A percentile compares a stretch with the other conserved stretches of the same genome.
phyloP scores from a whole-genome alignment of 805 yeast species.

The Saturnispora bothae region DNA sequence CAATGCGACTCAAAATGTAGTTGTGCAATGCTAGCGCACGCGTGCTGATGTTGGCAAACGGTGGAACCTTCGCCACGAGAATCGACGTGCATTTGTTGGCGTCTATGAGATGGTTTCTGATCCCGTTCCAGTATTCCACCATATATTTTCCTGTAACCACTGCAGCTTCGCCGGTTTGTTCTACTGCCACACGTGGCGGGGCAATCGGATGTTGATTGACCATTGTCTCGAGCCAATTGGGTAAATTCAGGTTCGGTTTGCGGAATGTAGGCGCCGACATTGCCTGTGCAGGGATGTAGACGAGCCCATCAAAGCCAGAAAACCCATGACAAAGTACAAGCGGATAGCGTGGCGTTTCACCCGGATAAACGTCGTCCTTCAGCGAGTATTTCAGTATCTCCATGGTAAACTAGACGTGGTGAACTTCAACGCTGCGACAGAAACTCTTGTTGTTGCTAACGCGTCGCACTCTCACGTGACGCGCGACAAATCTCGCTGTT shows the following conservation, averaged over 20 bases:
- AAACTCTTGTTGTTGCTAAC: too few species aligned
- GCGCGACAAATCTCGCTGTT: too few species aligned
- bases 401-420: too few species aligned
- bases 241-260: neutral
- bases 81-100: slow-evolving; percentile 60
- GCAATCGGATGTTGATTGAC: neutral
- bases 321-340: slow-evolving; percentile 17
- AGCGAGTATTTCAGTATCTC: neutral
- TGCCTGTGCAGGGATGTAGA: slow-evolving; percentile 9
- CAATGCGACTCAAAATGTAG: slow-evolving; percentile 31
- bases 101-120: slow-evolving; percentile 45
- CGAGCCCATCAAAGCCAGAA: slow-evolving; percentile 15
- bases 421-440: too few species aligned
- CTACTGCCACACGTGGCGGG: neutral
- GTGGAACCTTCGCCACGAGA: slow-evolving; percentile 68
- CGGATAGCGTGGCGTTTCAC: slow-evolving; percentile 15
- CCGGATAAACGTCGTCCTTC: neutral
- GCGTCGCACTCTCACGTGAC: too few species aligned
- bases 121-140: slow-evolving; percentile 77
- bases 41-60: slow-evolving; percentile 64
- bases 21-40: slow-evolving; percentile 51
- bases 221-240: neutral
- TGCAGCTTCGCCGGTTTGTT: slow-evolving; percentile 3
- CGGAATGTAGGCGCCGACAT: neutral
- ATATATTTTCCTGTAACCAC: slow-evolving; percentile 26